These are phyloP conservation scores for Saccharomyces jurei DNA, from an alignment of 805 yeast genomes.

Conservation along the genomic window DNA sequence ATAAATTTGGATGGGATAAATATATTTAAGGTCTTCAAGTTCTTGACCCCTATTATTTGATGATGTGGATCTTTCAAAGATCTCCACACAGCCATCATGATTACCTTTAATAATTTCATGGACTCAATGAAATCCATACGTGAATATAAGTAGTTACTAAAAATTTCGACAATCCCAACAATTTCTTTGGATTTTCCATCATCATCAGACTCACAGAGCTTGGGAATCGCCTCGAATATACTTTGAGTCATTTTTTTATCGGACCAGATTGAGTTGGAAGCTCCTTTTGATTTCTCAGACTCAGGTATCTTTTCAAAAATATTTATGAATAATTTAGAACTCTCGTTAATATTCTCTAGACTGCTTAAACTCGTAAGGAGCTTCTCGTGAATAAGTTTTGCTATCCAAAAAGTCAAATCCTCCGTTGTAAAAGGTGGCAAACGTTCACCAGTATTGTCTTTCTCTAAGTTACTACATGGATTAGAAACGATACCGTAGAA, in stretches of 20 bases:
- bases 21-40: slow-evolving; percentile 55
- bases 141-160: slow-evolving; percentile 23
- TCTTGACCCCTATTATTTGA: slow-evolving; percentile 65
- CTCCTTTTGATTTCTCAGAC: slow-evolving; percentile 9
- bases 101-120: slow-evolving; percentile 15
- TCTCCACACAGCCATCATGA: slow-evolving; percentile 45
- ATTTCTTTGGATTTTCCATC: slow-evolving; percentile 11
- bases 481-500: slow-evolving; percentile 29
- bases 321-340: slow-evolving; percentile 31
- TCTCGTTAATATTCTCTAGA: slow-evolving; percentile 22
- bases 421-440: slow-evolving; percentile 35
- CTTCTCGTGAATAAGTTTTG: slow-evolving; percentile 28
- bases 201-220: not conserved
- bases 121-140: slow-evolving; percentile 22
- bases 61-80: slow-evolving; percentile 40
- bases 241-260: slow-evolving; percentile 29
- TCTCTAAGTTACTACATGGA: slow-evolving; percentile 5
- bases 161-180: slow-evolving; percentile 27
- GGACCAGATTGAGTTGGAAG: slow-evolving; percentile 21
- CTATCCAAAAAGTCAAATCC: slow-evolving; percentile 36
- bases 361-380: slow-evolving; percentile 18
- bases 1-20: slow-evolving; percentile 45
- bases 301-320: slow-evolving; percentile 43
- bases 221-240: slow-evolving; percentile 11
- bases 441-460: slow-evolving; percentile 12